Evolutionary conservation across 495 filamentous ascomycete genomes (phyloP), one percentile per base, ranked within the genome.

Genomic region (Lineolata rhizophorae): DNA sequence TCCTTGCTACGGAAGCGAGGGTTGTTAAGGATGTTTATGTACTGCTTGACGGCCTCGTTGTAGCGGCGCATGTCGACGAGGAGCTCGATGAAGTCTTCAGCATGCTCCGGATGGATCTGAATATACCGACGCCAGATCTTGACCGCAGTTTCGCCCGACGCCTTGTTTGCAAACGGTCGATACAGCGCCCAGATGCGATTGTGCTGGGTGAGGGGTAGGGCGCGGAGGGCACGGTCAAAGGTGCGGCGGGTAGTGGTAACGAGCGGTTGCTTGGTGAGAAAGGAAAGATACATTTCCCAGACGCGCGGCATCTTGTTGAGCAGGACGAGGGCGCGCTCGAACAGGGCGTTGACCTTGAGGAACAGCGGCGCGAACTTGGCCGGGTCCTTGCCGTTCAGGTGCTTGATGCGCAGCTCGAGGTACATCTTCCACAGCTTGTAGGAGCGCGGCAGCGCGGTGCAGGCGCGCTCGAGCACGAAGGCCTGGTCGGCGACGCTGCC

Each of bases 381-480:
- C 22, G 85, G 68, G 49, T 93, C 94, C 43, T 82, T 71, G 46
- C 74, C 74, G 20, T 67, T 63, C 35, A 93, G 61, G 53, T 95
- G 83, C 39, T 76, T 77, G 26, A 59, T 73, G 37, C 90, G 65
- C 35, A 95, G 74, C 43, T 75, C 69, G 28, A 99, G 69, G 51
- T 95, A 99, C 72, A 85, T 77, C 58, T 94, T 99, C 90, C 90
- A 99, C 17, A 99, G 58, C 60, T 95, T 99, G 54, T 93, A 95
- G 16, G 83, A 94, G 38, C 90, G 69, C 22, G 90, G 90, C 18
- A 95, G 65, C 40, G 84, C 72, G 40, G 67, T 61, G 49, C 82
- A 91, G 20, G 90, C 85, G 39, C 90, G 66, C 56, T 99, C 90
- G 57, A 93, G 46, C 10, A 92, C 76, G 56, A 90, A 99, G 30